These are phyloP conservation scores for Dothideomycetes sp. DNA, from an alignment of 2,329 filamentous ascomycete species.

Conservation along the genomic window DNA sequence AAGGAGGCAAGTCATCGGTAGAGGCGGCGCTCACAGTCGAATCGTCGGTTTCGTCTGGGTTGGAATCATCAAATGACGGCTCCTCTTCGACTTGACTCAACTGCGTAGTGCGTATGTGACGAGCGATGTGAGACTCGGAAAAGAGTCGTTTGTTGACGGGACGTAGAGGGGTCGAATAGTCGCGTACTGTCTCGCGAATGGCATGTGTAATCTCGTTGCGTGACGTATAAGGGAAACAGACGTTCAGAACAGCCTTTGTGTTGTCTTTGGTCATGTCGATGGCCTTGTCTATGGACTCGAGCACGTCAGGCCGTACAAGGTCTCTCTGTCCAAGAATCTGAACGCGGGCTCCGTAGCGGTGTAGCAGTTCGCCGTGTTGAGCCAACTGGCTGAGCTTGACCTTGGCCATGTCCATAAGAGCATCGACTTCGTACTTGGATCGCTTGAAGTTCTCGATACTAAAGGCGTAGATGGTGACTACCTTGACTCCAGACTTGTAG, in stretches of 20 bases:
- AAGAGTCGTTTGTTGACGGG: conserved; percentile 56
- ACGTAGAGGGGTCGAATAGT: conserved; percentile 61
- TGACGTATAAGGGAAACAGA: conserved; percentile 96
- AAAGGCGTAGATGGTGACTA: conserved; percentile 96
- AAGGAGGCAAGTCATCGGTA: conserved; percentile 25
- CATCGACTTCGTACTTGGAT: conserved; percentile 91
- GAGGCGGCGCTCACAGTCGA: conserved; percentile 14
- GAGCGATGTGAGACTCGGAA: conserved; percentile 76
- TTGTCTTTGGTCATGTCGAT: conserved; percentile 82
- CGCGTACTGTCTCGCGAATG: conserved; percentile 75
- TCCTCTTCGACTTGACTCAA: conserved; percentile 32
- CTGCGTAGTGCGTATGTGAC: conserved; percentile 59
- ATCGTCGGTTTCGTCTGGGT: conserved; percentile 15
- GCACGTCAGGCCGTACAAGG: conserved; percentile 75
- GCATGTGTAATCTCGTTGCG: conserved; percentile 90
- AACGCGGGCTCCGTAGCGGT: conserved; percentile 83
- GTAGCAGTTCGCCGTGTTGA: conserved; percentile 85
- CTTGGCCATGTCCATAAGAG: conserved; percentile 95
- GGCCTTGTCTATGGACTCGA: conserved; percentile 78
- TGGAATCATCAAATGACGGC: conserved; percentile 3
- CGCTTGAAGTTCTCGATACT: conserved; percentile 99
- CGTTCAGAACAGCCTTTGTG: conserved; percentile 68
- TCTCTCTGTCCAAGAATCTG: conserved; percentile 77
- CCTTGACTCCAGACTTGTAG: conserved; percentile 94
- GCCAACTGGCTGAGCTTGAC: conserved; percentile 85